A percentile compares a stretch with the other conserved stretches of the same genome.
Conservation (phyloP, 768 basidiomycete species). For the Lactarius hengduanensis region DNA sequence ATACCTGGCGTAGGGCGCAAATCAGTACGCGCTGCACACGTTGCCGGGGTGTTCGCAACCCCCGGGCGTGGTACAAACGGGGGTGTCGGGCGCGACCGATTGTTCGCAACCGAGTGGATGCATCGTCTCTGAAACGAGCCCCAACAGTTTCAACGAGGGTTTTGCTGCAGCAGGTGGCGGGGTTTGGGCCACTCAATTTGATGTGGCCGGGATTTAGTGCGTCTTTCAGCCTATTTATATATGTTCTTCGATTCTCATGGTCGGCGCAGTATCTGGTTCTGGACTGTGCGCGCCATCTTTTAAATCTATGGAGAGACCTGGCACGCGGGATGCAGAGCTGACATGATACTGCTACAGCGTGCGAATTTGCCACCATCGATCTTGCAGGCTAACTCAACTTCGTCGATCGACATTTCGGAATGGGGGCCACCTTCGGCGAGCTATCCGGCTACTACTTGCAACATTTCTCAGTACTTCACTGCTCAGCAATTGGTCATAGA, state of each 20-base stretch:
- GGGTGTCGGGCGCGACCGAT: conserved; percentile 35
- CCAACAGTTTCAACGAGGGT: conserved; percentile 42
- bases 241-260: conserved; percentile 2
- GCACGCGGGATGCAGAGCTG: not conserved
- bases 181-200: conserved; percentile 70
- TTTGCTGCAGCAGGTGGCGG: conserved; percentile 56
- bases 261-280: conserved; percentile 46
- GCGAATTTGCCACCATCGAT: conserved; percentile 40
- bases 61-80: conserved; percentile 36
- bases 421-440: conserved; percentile 49
- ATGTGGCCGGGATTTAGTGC: conserved; percentile 51
- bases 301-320: not conserved
- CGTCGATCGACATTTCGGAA: conserved; percentile 39
- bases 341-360: conserved; percentile 34
- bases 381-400: conserved; percentile 34
- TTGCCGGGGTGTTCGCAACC: conserved; percentile 40
- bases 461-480: conserved; percentile 46
- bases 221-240: conserved; percentile 22
- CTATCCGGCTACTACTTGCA: conserved; percentile 43
- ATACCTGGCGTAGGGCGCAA: conserved; percentile 30
- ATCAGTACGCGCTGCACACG: conserved; percentile 61
- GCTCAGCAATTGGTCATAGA: conserved; percentile 54
- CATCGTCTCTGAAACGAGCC: conserved; percentile 36
- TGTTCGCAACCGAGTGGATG: conserved; percentile 40
- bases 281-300: conserved; percentile 39